Conservation (phyloP, 2,329 filamentous ascomycete species). For the Zopfia rhizophila region DNA sequence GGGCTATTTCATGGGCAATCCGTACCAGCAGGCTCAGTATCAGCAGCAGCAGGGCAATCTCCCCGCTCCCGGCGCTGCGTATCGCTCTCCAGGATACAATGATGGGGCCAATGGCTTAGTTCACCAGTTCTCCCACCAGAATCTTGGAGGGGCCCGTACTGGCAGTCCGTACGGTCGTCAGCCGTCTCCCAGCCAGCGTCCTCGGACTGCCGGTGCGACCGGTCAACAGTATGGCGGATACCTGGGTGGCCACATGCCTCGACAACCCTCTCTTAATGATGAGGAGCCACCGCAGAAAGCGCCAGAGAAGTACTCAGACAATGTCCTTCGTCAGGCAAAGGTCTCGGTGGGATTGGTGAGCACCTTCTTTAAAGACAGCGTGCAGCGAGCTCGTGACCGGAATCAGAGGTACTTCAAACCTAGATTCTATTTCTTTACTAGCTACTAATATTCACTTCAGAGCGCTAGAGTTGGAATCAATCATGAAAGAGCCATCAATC, state of each 20-base stretch:
- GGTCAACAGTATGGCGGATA: conserved; percentile 74
- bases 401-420: conserved; percentile 81
- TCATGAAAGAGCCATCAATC: conserved; percentile 80
- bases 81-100: conserved; percentile 70
- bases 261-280: conserved; percentile 64
- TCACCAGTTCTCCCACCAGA: conserved; percentile 97
- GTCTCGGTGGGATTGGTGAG: conserved; percentile 73
- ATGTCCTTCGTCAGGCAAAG: conserved; percentile 78
- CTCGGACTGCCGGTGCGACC: conserved; percentile 81
- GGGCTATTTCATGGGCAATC: conserved; percentile 64
- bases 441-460: conserved; percentile 62
- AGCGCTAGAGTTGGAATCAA: conserved; percentile 90
- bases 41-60: conserved; percentile 61
- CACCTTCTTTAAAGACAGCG: conserved; percentile 97
- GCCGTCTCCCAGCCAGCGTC: conserved; percentile 74
- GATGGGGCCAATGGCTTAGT: conserved; percentile 91
- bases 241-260: conserved; percentile 74
- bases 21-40: conserved; percentile 57
- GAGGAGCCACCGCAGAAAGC: conserved; percentile 80
- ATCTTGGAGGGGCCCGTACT: conserved; percentile 77
- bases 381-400: conserved; percentile 92
- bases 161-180: conserved; percentile 75
- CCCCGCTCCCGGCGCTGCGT: conserved; percentile 64
- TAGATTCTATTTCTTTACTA: conserved; percentile 16
- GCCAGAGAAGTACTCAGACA: conserved; percentile 87